Evolutionary conservation across 169 alveolate species (phyloP), one percentile per base, ranked within the genome.

Genomic region (Babesia bigemina): DNA sequence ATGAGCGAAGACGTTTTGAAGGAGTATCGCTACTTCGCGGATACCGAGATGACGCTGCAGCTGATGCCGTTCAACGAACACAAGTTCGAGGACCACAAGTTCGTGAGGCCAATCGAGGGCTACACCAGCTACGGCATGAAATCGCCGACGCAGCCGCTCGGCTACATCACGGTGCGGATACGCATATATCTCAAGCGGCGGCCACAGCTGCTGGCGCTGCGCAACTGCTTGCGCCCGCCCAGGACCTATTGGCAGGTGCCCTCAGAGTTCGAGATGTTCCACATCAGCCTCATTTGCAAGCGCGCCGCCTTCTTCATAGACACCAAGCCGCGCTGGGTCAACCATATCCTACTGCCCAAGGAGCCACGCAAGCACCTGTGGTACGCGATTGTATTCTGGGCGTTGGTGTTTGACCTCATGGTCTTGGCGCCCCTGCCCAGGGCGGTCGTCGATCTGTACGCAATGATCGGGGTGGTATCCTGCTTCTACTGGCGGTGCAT

Each of bases 81-180:
- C 63, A 87, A 87, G 69, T 71, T 70, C 79, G 86, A 82, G 63
- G 88, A 83, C 57, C 58, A 56, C 39, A 89, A 89, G 72, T 89
- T 77, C 55, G 67, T 89, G 57, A 70, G 88, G 17, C 93, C 93
- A 22, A 62, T 79, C 11, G 84, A 78, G 60, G 93, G 93, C 17
- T 85, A 78, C 69, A 91, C 87, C 52, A 82, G 70, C 63, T 89
- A 82, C 67, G 93, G 93, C 9, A 89, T 89, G 93, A 63, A 71
- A 49, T 67, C 75, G 60, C 93, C 93, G 21, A 61, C 74, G 42
- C 79, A 81, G 36, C 63, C 89, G 17, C 79, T 82, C 13, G 93
- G 93, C n/a, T 89, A 75, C 71, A 70, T 89, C 36, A 65, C 67
- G 61, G 72, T 89, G 11, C 36, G 86, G 55, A 78, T 89, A 10